phyloP scores from a whole-genome alignment of 176 grass and related monocot genomes.

The Poa annua region DNA sequence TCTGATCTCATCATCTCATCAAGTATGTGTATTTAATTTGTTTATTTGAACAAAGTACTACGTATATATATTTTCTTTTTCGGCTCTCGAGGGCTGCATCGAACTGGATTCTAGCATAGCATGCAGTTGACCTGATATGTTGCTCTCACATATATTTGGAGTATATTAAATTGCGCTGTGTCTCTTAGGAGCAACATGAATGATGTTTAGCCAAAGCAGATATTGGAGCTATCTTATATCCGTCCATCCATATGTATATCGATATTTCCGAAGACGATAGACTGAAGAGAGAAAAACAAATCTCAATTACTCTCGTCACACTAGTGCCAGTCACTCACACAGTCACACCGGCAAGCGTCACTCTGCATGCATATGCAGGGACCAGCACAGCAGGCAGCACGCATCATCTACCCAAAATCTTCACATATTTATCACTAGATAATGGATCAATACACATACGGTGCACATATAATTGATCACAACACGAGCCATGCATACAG shows the following conservation, averaged over 20 bases:
- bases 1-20: conserved; percentile 2
- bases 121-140: not conserved
- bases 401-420: not conserved
- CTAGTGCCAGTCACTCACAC: not conserved
- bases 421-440: not conserved
- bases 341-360: not conserved
- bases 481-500: not conserved
- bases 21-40: not conserved
- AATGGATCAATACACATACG: no score
- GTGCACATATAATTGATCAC: not conserved
- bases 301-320: not conserved
- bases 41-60: not conserved
- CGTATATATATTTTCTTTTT: not conserved
- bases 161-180: not conserved
- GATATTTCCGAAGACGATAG: not conserved
- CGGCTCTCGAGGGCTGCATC: conserved; percentile 5
- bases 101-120: conserved; percentile 41
- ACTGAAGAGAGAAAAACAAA: not conserved
- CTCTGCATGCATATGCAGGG: conserved; percentile 9
- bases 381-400: not conserved
- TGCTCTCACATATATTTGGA: not conserved
- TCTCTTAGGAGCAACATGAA: not conserved
- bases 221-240: not conserved
- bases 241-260: not conserved
- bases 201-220: not conserved